phyloP scores from a whole-genome alignment of 164 flowering plant genomes.

The Buxus sempervirens region DNA sequence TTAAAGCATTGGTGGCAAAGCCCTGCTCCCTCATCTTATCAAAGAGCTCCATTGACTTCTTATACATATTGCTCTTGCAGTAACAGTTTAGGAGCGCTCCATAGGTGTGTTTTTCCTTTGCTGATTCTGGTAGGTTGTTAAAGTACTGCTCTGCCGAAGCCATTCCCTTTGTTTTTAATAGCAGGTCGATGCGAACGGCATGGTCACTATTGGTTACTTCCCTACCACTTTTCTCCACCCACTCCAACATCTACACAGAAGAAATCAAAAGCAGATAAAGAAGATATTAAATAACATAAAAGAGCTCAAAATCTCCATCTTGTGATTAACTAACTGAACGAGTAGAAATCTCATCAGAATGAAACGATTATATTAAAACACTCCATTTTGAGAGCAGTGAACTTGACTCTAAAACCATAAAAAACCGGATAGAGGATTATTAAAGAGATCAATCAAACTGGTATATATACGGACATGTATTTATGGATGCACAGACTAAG shows the following conservation, averaged over 20 bases:
- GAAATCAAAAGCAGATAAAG: background rate
- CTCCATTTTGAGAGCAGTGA: too few relatives aligned
- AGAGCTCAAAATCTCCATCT: background rate
- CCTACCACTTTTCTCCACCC: slow-evolving; percentile 35
- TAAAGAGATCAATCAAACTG: too few relatives aligned
- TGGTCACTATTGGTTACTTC: slow-evolving; percentile 20
- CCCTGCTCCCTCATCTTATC: slow-evolving; percentile 30
- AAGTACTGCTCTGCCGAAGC: slow-evolving; percentile 40
- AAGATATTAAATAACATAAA: background rate
- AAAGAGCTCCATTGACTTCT: slow-evolving; percentile 30
- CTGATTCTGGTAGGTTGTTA: slow-evolving; percentile 24
- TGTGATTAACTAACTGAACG: background rate
- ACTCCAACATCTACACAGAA: slow-evolving; percentile 30
- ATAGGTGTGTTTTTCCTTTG: slow-evolving; percentile 31
- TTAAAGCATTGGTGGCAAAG: slow-evolving; percentile 13
- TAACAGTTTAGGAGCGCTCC: slow-evolving; percentile 43
- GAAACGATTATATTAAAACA: too few relatives aligned
- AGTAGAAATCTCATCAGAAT: too few relatives aligned
- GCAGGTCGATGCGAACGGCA: slow-evolving; percentile 33
- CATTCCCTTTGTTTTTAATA: slow-evolving; percentile 27
- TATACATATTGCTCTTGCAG: slow-evolving; percentile 26
- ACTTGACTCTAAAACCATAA: too few relatives aligned
- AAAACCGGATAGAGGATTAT: too few relatives aligned
- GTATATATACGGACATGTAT: too few relatives aligned
- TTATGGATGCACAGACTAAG: too few relatives aligned